Evolutionary conservation across 345 rosid species (phyloP).

Genomic region (Eucalyptus polyanthemos): DNA sequence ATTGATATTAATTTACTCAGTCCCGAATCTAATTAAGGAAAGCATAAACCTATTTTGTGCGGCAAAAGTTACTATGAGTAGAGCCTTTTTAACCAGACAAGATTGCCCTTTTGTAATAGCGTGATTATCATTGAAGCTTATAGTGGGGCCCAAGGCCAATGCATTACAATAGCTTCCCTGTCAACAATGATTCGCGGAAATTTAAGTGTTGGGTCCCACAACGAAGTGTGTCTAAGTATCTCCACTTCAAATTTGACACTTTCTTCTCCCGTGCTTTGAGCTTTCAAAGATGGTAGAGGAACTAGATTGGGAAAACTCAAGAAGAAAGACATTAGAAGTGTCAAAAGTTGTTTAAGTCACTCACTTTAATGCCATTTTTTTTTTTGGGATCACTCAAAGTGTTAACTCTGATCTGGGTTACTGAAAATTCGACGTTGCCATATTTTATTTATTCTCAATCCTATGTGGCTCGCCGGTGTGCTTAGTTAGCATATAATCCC

Average conservation of each 20-base stretch:
- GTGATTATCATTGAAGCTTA: not conserved
- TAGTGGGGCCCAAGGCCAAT: not conserved
- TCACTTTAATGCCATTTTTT: no score
- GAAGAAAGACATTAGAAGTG: no score
- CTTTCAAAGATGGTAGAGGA: not conserved
- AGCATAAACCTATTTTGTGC: not conserved
- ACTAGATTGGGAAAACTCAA: not conserved
- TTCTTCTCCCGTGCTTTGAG: not conserved
- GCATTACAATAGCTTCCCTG: not conserved
- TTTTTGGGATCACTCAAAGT: no score
- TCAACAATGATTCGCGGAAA: not conserved
- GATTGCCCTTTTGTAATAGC: not conserved
- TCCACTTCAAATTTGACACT: not conserved
- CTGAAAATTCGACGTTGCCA: accelerated
- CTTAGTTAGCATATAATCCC: no score
- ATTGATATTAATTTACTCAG: not conserved
- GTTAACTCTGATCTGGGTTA: no score
- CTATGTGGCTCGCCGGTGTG: no score
- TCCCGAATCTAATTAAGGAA: not conserved
- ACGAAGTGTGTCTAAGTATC: not conserved
- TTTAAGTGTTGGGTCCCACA: not conserved
- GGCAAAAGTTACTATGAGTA: not conserved
- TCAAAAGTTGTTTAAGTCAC: no score
- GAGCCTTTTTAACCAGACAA: not conserved
- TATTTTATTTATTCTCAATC: no score